phyloP scores from a whole-genome alignment of 1,139 yeast species.

The Candida sanyaensis region DNA sequence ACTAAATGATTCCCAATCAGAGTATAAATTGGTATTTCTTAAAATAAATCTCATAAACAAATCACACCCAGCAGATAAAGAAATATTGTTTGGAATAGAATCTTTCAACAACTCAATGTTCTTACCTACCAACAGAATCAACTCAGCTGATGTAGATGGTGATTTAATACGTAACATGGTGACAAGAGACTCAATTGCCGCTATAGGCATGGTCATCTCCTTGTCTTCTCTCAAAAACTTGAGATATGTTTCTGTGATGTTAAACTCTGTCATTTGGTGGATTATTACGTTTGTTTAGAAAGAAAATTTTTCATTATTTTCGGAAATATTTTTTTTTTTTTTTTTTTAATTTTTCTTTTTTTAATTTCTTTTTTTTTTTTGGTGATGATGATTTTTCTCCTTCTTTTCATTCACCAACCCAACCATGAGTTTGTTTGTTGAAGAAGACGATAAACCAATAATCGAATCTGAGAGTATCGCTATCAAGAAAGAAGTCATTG shows the following conservation, averaged over 20 bases:
- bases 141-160: conserved; percentile 91
- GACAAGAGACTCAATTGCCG: conserved; percentile 94
- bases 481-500: conserved; percentile 7
- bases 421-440: conserved; percentile 1
- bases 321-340: not conserved
- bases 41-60: conserved; percentile 91
- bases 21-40: conserved; percentile 82
- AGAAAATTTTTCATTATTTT: not conserved
- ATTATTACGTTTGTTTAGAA: not conserved
- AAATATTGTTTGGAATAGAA: conserved; percentile 86
- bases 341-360: not conserved
- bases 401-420: too few relatives aligned
- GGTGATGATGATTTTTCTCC: too few relatives aligned
- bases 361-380: not conserved
- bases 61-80: conserved; percentile 97
- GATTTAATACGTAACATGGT: conserved; percentile 78
- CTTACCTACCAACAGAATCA: conserved; percentile 75
- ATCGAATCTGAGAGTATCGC: conserved; percentile 4
- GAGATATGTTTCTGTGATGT: conserved; percentile 78
- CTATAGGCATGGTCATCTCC: conserved; percentile 98
- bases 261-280: conserved; percentile 40
- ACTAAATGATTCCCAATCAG: conserved; percentile 96
- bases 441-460: conserved; percentile 9
- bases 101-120: conserved; percentile 75
- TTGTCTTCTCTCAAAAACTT: conserved; percentile 81